Percentiles rank a stretch among this genome's conserved stretches.
These are phyloP conservation scores for Phalaenopsis equestris DNA, from an alignment of 106 monocot genomes.

Conservation along the genomic window DNA sequence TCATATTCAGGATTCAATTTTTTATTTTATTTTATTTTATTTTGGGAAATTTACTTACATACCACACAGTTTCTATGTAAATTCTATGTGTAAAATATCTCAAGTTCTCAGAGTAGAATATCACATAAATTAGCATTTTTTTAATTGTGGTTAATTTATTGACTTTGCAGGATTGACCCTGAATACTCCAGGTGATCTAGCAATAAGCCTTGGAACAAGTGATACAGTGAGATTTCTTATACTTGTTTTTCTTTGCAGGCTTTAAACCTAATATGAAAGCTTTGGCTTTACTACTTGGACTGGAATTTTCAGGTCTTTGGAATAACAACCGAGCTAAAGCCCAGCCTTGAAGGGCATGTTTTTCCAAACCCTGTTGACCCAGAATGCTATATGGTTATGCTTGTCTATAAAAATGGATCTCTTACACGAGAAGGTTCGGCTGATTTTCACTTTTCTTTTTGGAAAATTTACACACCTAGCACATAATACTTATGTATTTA, in stretches of 20 bases:
- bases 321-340: constrained; percentile 67
- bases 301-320: constrained; percentile 66
- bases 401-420: constrained; percentile 93
- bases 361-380: constrained; percentile 97
- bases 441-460: background rate
- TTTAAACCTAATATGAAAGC: background rate
- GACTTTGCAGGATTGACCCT: constrained; percentile 68
- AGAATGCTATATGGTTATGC: constrained; percentile 94
- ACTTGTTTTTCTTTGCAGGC: background rate
- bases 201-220: constrained; percentile 96
- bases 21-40: too few relatives aligned
- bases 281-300: background rate
- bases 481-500: too few relatives aligned
- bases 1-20: too few relatives aligned
- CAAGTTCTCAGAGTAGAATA: too few relatives aligned
- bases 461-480: too few relatives aligned
- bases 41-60: too few relatives aligned
- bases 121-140: background rate
- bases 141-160: background rate
- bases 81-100: too few relatives aligned
- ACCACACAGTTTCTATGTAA: too few relatives aligned
- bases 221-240: constrained; percentile 56
- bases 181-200: constrained; percentile 85
- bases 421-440: constrained; percentile 84
- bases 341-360: constrained; percentile 86